Conservation (phyloP, 176 grass and related monocot genomes). For the Phyllostachys edulis region DNA sequence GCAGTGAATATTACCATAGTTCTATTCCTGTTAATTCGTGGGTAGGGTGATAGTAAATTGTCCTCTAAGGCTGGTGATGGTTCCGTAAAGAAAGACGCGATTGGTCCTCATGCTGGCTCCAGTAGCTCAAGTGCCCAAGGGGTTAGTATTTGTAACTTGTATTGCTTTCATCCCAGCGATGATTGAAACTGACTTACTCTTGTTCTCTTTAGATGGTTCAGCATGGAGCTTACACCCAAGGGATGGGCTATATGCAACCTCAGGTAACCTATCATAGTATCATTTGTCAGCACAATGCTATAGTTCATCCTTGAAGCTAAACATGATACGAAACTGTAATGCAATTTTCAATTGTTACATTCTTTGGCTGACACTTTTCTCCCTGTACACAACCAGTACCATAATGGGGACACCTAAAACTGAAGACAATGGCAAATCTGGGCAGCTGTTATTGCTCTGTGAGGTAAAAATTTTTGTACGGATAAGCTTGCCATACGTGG, state of each 20-base stretch:
- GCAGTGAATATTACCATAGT: not conserved
- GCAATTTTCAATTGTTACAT: not conserved
- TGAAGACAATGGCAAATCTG: conserved; percentile 37
- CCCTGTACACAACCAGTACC: conserved; percentile 43
- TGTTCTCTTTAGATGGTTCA: conserved; percentile 64
- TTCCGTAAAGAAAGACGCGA: conserved; percentile 67
- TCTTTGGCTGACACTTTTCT: conserved; percentile 4
- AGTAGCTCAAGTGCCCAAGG: conserved; percentile 62
- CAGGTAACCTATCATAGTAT: conserved; percentile 53
- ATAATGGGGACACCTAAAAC: conserved; percentile 70
- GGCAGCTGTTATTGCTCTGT: conserved; percentile 20
- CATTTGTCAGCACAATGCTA: conserved; percentile 16
- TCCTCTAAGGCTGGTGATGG: conserved; percentile 75
- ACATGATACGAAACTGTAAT: not conserved
- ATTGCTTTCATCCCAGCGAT: conserved; percentile 9
- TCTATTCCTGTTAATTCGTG: conserved; percentile 8
- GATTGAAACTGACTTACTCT: conserved; percentile 28
- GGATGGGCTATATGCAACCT: conserved; percentile 95
- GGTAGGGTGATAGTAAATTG: conserved; percentile 87
- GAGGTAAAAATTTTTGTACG: conserved; percentile 20
- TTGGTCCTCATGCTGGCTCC: conserved; percentile 48
- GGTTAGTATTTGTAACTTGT: conserved; percentile 45
- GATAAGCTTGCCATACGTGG: not conserved
- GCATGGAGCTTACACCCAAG: conserved; percentile 72
- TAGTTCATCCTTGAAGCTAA: conserved; percentile 18